These are phyloP conservation scores for Aspergillus costaricaensis DNA, from an alignment of 2,329 filamentous ascomycete species.

Conservation along the genomic window DNA sequence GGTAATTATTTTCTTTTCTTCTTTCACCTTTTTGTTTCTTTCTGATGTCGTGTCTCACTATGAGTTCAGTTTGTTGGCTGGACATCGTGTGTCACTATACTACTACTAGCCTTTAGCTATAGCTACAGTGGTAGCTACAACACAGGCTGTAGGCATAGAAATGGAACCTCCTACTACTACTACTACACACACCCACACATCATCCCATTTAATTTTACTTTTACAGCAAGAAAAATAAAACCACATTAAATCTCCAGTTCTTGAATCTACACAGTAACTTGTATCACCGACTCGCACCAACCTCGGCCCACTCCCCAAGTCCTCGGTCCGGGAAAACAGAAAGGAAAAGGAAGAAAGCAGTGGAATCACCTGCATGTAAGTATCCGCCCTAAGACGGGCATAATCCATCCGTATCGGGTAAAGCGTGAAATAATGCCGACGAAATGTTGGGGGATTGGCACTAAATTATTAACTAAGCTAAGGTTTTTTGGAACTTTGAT, in stretches of 20 bases:
- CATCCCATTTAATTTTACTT: too few relatives aligned
- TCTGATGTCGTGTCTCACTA: slow-evolving; percentile 11
- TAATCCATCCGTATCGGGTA: slow-evolving; percentile 22
- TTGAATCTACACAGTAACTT: too few relatives aligned
- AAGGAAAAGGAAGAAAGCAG: neutral
- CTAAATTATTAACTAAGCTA: too few relatives aligned
- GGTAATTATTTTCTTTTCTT: slow-evolving; percentile 1
- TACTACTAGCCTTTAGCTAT: too few relatives aligned
- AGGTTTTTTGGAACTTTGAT: neutral
- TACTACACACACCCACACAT: too few relatives aligned
- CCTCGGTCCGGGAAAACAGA: slow-evolving; percentile 15
- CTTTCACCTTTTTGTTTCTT: slow-evolving; percentile 4
- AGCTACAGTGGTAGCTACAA: too few relatives aligned
- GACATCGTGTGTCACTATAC: too few relatives aligned
- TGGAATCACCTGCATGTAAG: neutral
- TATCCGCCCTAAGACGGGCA: slow-evolving; percentile 14
- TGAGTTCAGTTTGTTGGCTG: too few relatives aligned
- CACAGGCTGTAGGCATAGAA: too few relatives aligned
- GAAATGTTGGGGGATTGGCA: slow-evolving; percentile 13
- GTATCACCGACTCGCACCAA: neutral
- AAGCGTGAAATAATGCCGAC: slow-evolving; percentile 2
- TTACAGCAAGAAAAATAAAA: too few relatives aligned
- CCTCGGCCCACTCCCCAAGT: slow-evolving; percentile 14
- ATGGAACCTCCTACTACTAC: too few relatives aligned
- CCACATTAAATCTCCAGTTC: too few relatives aligned